Base-by-base conservation (phyloP, 75 land plant species). In the Selaginella tamariscina region DNA sequence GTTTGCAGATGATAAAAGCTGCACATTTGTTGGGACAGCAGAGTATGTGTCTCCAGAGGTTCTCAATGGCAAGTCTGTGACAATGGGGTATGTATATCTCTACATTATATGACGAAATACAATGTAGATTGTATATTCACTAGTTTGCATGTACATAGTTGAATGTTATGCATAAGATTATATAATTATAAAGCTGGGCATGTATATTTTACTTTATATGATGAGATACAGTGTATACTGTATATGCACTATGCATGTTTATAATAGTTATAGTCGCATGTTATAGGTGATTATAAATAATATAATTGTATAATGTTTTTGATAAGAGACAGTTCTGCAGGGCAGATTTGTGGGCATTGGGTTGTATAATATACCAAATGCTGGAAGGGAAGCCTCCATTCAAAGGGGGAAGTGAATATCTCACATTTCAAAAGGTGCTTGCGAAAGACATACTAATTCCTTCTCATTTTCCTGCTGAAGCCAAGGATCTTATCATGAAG, bases 41-140 rank as follows among this genome's bases (percentile, higher is more conserved):
- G 99, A 96, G 33, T 95, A 95, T 81, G 87, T 95, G 30, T 88
- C 99, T 69, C 99, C 99, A 65, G 99, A 95, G 75, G 92, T 91
- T 55, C 84, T 95, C 23, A 83, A 88, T 68, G 82, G 92, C 67
- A 74, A 77, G 30, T 92, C 96, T 63, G 86, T 86, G 65, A 84
- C 85, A 32, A 79, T 82, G 70, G 86, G 91, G 99, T 95, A 71
- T 32, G 65, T 39, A 55, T 8, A 2, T 69, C 23, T 69, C 29
- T 56, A 27, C 27, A 5, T 24, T 44, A 2, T 8, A n/a, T n/a
- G n/a, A n/a, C n/a, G n/a, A n/a, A n/a, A n/a, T n/a, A n/a, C n/a
- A n/a, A n/a, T n/a, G n/a, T n/a, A n/a, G n/a, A n/a, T n/a, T n/a
- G n/a, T n/a, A n/a, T n/a, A n/a, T n/a, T n/a, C n/a, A n/a, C n/a